Percentiles rank a stretch among this genome's conserved stretches.
phyloP scores from a whole-genome alignment of 495 filamentous ascomycete species.

The Elaphomyces granulatus region DNA sequence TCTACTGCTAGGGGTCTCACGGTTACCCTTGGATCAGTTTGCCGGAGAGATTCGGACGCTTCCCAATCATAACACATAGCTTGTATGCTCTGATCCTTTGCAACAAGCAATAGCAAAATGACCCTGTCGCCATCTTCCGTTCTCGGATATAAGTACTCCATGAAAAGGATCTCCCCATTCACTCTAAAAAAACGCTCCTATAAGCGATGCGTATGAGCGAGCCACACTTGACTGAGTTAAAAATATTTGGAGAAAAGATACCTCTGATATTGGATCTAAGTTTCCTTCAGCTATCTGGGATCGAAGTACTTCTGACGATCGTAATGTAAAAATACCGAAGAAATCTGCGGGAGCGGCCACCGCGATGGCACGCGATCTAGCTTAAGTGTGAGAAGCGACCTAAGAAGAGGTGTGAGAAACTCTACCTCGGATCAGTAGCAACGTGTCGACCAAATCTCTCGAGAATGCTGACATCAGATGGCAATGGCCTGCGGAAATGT shows the following conservation, averaged over 20 bases:
- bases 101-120: conserved; percentile 59
- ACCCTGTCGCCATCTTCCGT: conserved; percentile 45
- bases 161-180: conserved; percentile 62
- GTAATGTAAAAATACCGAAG: conserved; percentile 42
- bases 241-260: conserved; percentile 8
- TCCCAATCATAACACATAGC: conserved; percentile 70
- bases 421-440: conserved; percentile 64
- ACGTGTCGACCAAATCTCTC: conserved; percentile 60
- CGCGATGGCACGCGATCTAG: conserved; percentile 49
- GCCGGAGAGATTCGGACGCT: conserved; percentile 20
- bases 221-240: neutral
- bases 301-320: conserved; percentile 17
- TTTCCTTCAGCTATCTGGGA: conserved; percentile 20
- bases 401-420: neutral
- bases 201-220: neutral
- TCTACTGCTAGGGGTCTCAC: conserved; percentile 41
- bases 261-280: conserved; percentile 25
- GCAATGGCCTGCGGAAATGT: conserved; percentile 41
- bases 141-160: conserved; percentile 73
- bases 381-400: conserved; percentile 5
- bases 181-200: conserved; percentile 44
- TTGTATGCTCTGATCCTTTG: conserved; percentile 42
- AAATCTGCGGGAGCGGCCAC: conserved; percentile 44
- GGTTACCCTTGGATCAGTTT: conserved; percentile 25
- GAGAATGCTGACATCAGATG: conserved; percentile 36